Percentiles rank a stretch among this genome's conserved stretches.
Evolutionary conservation across 2,329 filamentous ascomycete species (phyloP).

Genomic region (Pseudogymnoascus sp.): DNA sequence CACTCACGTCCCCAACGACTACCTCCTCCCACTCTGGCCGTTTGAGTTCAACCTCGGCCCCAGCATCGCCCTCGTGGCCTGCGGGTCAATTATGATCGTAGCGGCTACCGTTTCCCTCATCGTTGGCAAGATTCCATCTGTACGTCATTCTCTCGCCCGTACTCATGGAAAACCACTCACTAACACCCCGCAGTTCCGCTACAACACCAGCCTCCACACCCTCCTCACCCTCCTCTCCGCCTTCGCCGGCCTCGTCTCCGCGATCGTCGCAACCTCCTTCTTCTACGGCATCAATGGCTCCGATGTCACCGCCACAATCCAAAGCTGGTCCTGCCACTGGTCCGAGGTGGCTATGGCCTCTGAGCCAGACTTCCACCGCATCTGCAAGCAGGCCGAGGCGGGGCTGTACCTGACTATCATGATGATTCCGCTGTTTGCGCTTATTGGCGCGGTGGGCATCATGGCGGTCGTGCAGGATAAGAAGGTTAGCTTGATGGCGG

Average conservation of each 20-base stretch:
- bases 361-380: constrained; percentile 45
- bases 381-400: constrained; percentile 49
- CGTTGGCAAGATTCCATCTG: constrained; percentile 40
- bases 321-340: constrained; percentile 59
- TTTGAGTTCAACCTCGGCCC: constrained; percentile 47
- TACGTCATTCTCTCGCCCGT: constrained; percentile 31
- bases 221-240: constrained; percentile 31
- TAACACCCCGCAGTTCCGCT: constrained; percentile 31
- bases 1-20: constrained; percentile 41
- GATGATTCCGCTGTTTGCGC: constrained; percentile 47
- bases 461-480: constrained; percentile 38
- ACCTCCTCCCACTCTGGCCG: constrained; percentile 50
- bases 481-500: constrained; percentile 25
- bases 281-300: constrained; percentile 51
- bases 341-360: constrained; percentile 40
- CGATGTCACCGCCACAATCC: constrained; percentile 42
- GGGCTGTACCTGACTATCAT: constrained; percentile 46
- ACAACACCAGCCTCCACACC: constrained; percentile 21
- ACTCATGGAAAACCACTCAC: constrained; percentile 5
- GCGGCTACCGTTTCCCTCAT: constrained; percentile 41
- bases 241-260: constrained; percentile 36
- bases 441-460: constrained; percentile 34
- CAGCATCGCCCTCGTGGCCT: constrained; percentile 45
- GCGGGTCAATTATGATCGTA: constrained; percentile 41
- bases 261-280: constrained; percentile 46